Evolutionary conservation across 2,329 filamentous ascomycete species (phyloP).

Genomic region (Alternaria conjuncta): DNA sequence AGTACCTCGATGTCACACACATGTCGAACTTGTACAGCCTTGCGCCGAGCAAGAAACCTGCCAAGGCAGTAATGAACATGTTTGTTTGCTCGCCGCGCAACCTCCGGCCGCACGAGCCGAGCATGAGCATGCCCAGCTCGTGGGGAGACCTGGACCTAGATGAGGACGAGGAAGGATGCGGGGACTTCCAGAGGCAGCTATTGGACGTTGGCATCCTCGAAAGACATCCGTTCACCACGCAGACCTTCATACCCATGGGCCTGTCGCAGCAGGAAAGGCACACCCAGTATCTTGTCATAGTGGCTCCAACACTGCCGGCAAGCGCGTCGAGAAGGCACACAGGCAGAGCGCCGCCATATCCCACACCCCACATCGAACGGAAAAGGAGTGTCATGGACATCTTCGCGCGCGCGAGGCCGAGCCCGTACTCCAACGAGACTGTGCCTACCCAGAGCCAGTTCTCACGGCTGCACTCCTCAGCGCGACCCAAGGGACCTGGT

Average conservation of each 20-base stretch:
- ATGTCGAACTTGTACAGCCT: conserved; percentile 74
- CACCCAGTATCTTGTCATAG: conserved; percentile 79
- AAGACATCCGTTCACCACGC: conserved; percentile 90
- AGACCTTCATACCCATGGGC: conserved; percentile 86
- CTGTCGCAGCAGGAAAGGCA: conserved; percentile 55
- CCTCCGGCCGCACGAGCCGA: conserved; percentile 53
- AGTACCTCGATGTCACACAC: conserved; percentile 81
- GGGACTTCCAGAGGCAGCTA: conserved; percentile 36
- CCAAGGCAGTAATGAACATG: conserved; percentile 77
- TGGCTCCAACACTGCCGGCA: conserved; percentile 75
- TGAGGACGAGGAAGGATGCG: conserved; percentile 39
- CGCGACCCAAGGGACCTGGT: conserved; percentile 57
- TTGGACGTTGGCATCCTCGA: conserved; percentile 81
- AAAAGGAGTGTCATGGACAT: conserved; percentile 46
- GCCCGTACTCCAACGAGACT: conserved; percentile 60
- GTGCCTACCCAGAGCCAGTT: conserved; percentile 44
- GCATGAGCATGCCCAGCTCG: conserved; percentile 44
- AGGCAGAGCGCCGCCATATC: conserved; percentile 52
- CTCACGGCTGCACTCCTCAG: conserved; percentile 37
- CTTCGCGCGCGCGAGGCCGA: conserved; percentile 51
- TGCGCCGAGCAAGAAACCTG: conserved; percentile 64
- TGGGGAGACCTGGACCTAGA: conserved; percentile 44
- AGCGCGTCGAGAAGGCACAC: conserved; percentile 37
- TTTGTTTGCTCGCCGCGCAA: conserved; percentile 80
- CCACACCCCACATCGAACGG: conserved; percentile 39